Conservation (phyloP, 306 rosid species). For the Gleditsia sinensis region DNA sequence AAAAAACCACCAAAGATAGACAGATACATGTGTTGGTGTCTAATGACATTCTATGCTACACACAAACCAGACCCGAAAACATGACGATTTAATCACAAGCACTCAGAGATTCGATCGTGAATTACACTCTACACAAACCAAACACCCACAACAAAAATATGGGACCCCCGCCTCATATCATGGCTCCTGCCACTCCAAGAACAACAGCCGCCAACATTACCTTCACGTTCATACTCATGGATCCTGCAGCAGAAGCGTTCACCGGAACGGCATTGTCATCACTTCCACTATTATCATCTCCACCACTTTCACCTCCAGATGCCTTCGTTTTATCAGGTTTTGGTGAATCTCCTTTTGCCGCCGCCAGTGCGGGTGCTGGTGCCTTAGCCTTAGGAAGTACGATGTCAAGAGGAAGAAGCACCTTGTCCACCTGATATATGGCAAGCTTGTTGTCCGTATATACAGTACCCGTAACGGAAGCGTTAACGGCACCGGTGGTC, state of each 20-base stretch:
- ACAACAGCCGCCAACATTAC: conserved; percentile 18
- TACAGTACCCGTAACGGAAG: conserved; percentile 46
- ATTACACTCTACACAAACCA: background rate
- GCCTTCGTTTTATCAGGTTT: conserved; percentile 1
- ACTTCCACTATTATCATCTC: background rate
- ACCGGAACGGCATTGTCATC: conserved; percentile 1
- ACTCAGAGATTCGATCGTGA: background rate
- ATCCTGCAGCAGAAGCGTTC: conserved; percentile 14
- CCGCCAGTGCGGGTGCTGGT: conserved; percentile 40
- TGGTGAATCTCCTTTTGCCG: background rate
- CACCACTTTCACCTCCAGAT: background rate
- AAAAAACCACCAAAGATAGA: background rate
- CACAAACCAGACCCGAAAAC: background rate
- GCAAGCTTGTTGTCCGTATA: conserved; percentile 49
- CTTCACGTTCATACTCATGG: conserved; percentile 1
- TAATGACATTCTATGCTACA: background rate
- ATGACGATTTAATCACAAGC: background rate
- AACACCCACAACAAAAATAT: background rate
- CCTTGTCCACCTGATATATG: conserved; percentile 49
- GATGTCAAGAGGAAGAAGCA: conserved; percentile 51
- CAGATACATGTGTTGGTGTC: background rate
- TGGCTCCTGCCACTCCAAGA: conserved; percentile 25
- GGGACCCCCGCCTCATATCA: background rate
- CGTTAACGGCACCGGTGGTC: conserved; percentile 51
- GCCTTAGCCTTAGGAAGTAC: conserved; percentile 44